phyloP scores from a whole-genome alignment of 1,284 basidiomycete species.

The Phlebopus sp. region DNA sequence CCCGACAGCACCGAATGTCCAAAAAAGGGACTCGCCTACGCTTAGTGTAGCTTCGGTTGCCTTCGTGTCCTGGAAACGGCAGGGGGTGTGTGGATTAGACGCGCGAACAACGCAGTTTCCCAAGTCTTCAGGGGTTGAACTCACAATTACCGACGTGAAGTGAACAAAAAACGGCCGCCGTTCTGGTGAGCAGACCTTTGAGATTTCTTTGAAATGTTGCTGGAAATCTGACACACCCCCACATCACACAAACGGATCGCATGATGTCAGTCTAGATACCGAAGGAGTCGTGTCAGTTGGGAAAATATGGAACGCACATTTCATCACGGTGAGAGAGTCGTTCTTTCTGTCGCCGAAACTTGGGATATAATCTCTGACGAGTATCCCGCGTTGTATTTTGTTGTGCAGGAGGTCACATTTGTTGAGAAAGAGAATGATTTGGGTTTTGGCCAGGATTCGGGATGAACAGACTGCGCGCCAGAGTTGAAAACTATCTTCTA shows the following conservation, averaged over 20 bases:
- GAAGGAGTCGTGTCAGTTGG: not conserved
- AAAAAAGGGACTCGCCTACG: constrained; percentile 44
- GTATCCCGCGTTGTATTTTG: constrained; percentile 59
- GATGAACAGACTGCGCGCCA: constrained; percentile 68
- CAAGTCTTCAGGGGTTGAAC: constrained; percentile 15
- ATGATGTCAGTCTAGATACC: constrained; percentile 7
- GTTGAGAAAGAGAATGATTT: constrained; percentile 61
- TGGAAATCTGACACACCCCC: constrained; percentile 51
- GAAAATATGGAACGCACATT: constrained; percentile 44
- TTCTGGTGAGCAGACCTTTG: constrained; percentile 54
- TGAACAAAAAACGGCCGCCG: constrained; percentile 67
- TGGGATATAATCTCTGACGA: constrained; percentile 58
- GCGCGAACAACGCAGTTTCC: not conserved
- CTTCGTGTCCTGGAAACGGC: constrained; percentile 52
- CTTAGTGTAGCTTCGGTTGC: constrained; percentile 65
- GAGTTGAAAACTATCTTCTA: constrained; percentile 70
- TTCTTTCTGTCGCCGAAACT: constrained; percentile 64
- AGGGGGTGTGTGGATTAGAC: constrained; percentile 2
- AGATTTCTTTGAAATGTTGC: constrained; percentile 64
- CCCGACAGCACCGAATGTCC: not conserved
- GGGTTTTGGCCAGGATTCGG: constrained; percentile 57
- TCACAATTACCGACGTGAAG: constrained; percentile 70
- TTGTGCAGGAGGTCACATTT: constrained; percentile 68
- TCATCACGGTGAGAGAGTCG: constrained; percentile 51
- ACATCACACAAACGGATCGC: constrained; percentile 8